A percentile compares a stretch with the other conserved stretches of the same genome.
phyloP scores from a whole-genome alignment of 495 filamentous ascomycete genomes.

The Staphylotrichum tortipilum region DNA sequence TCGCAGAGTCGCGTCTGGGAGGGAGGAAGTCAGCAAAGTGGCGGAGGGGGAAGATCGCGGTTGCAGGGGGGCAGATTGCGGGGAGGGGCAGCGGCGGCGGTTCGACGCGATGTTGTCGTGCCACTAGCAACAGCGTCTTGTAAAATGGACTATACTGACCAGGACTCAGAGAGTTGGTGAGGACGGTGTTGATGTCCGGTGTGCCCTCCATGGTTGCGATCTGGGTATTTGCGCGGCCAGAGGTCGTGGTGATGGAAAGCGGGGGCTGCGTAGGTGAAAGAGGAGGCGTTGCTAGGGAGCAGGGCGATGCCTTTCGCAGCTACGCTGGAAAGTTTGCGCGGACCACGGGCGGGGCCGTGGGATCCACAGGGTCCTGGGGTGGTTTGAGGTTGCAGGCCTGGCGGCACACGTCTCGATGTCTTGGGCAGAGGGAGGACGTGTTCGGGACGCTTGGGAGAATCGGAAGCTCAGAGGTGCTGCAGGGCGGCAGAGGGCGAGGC shows the following conservation, averaged over 20 bases:
- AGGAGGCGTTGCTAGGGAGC: slow-evolving; percentile 23
- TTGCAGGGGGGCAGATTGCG: slow-evolving; percentile 2
- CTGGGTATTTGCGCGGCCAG: slow-evolving; percentile 15
- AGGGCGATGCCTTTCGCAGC: slow-evolving; percentile 23
- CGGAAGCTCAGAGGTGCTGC: not conserved
- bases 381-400: slow-evolving; percentile 7
- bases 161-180: slow-evolving; percentile 83
- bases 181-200: slow-evolving; percentile 55
- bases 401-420: slow-evolving; percentile 4
- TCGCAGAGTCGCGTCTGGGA: slow-evolving; percentile 75
- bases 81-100: no score
- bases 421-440: not conserved
- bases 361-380: slow-evolving; percentile 21
- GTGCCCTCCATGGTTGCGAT: slow-evolving; percentile 39
- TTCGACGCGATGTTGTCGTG: slow-evolving; percentile 15
- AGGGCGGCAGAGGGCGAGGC: not conserved
- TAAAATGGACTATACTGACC: slow-evolving; percentile 47
- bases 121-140: not conserved
- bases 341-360: slow-evolving; percentile 26
- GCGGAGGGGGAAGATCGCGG: slow-evolving; percentile 5
- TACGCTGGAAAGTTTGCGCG: slow-evolving; percentile 32
- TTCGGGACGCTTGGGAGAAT: not conserved
- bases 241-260: slow-evolving; percentile 18
- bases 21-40: slow-evolving; percentile 16
- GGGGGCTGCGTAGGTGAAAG: slow-evolving; percentile 20